These are phyloP conservation scores for Penstemon eatonii DNA, from an alignment of 257 asterid genomes.

Conservation along the genomic window DNA sequence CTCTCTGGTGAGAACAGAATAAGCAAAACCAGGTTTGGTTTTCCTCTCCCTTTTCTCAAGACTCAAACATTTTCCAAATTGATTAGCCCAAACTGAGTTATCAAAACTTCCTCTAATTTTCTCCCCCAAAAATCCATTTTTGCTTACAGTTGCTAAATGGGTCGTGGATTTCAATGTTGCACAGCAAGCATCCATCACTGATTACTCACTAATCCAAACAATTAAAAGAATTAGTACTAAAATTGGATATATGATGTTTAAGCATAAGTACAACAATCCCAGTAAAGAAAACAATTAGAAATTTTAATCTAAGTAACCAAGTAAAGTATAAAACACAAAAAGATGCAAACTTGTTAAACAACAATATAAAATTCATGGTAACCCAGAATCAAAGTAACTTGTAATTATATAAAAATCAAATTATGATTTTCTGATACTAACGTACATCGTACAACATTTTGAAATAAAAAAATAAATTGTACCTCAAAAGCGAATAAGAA, in stretches of 20 bases:
- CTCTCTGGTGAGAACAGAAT: conserved; percentile 77
- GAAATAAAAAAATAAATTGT: neutral
- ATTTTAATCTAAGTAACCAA: conserved; percentile 53
- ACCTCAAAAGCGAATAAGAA: conserved; percentile 32
- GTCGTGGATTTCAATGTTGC: conserved; percentile 49
- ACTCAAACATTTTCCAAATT: conserved; percentile 43
- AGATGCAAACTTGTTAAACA: conserved; percentile 29
- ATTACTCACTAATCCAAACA: conserved; percentile 29
- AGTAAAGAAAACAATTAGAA: conserved; percentile 35
- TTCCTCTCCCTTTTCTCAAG: conserved; percentile 45
- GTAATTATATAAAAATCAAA: neutral
- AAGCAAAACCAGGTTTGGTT: conserved; percentile 62
- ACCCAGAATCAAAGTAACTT: conserved; percentile 36
- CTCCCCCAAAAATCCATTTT: conserved; percentile 60
- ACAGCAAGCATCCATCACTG: conserved; percentile 62
- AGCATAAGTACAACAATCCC: conserved; percentile 22
- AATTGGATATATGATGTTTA: conserved; percentile 24
- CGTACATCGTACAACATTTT: neutral
- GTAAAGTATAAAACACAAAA: conserved; percentile 72
- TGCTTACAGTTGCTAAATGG: conserved; percentile 42
- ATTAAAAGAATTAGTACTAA: conserved; percentile 29
- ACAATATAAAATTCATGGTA: conserved; percentile 28
- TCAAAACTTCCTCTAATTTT: conserved; percentile 48
- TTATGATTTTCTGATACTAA: conserved; percentile 1
- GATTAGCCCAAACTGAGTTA: conserved; percentile 33